Conservation (phyloP, 2,329 filamentous ascomycete genomes). For the Alternaria angustiovoidea region DNA sequence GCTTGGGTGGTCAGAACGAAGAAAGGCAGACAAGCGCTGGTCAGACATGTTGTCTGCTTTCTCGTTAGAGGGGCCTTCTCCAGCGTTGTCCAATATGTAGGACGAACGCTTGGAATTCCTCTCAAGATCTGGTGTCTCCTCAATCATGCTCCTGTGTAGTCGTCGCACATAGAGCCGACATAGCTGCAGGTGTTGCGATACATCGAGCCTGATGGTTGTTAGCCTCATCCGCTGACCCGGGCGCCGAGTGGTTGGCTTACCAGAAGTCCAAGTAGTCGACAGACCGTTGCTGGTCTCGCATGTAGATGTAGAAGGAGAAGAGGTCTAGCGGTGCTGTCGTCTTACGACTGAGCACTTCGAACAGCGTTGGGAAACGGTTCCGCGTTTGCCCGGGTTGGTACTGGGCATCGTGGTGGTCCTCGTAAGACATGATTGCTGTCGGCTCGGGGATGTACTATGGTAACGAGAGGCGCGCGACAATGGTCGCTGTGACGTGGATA, state of each 20-base stretch:
- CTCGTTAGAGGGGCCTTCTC: constrained; percentile 67
- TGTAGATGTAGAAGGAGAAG: constrained; percentile 99
- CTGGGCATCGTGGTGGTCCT: not conserved
- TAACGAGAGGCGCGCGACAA: constrained; percentile 29
- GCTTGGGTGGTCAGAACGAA: constrained; percentile 67
- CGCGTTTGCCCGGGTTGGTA: constrained; percentile 54
- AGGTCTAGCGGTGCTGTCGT: constrained; percentile 96
- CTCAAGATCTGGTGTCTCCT: constrained; percentile 90
- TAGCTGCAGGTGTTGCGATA: constrained; percentile 97
- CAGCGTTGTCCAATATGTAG: constrained; percentile 73
- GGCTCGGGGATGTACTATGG: not conserved
- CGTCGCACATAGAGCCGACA: constrained; percentile 97
- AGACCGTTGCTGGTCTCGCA: constrained; percentile 97
- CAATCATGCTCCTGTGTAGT: constrained; percentile 87
- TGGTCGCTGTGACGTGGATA: constrained; percentile 23
- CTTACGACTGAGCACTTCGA: constrained; percentile 91
- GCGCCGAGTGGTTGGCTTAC: constrained; percentile 64
- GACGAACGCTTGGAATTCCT: constrained; percentile 88
- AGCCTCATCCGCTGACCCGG: constrained; percentile 20
- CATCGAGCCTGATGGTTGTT: constrained; percentile 81
- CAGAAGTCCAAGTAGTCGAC: constrained; percentile 99
- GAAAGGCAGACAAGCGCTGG: constrained; percentile 88
- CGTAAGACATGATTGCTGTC: constrained; percentile 35
- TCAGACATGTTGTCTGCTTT: constrained; percentile 75
- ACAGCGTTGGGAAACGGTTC: constrained; percentile 90